Conservation (phyloP, 805 yeast genomes). For the Candida corydali region DNA sequence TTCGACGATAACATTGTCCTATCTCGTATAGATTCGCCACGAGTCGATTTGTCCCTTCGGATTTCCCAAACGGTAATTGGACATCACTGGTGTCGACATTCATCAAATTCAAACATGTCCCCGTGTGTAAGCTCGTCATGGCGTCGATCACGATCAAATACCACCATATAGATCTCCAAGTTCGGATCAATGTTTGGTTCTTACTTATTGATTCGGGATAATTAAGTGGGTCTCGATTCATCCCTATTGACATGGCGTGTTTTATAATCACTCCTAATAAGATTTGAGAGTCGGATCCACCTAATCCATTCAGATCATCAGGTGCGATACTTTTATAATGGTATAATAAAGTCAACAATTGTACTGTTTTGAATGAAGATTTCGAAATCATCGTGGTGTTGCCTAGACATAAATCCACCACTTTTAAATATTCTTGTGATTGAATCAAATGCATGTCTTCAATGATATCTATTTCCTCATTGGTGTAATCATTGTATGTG, state of each 20-base stretch:
- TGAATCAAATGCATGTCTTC: slow-evolving; percentile 26
- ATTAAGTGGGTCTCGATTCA: slow-evolving; percentile 36
- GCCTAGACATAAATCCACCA: slow-evolving; percentile 31
- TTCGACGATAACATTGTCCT: slow-evolving; percentile 24
- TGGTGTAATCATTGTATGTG: slow-evolving; percentile 20
- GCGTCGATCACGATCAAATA: slow-evolving; percentile 30
- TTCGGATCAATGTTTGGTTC: slow-evolving; percentile 18
- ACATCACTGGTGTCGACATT: slow-evolving; percentile 31
- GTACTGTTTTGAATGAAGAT: slow-evolving; percentile 34
- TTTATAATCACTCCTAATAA: slow-evolving; percentile 32
- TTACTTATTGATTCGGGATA: slow-evolving; percentile 30
- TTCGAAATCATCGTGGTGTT: slow-evolving; percentile 26
- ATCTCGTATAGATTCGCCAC: slow-evolving; percentile 15
- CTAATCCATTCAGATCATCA: slow-evolving; percentile 38
- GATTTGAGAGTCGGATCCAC: slow-evolving; percentile 36
- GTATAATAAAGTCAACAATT: slow-evolving; percentile 27
- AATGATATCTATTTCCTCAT: slow-evolving; percentile 23
- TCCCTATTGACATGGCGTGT: slow-evolving; percentile 38
- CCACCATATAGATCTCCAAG: slow-evolving; percentile 38
- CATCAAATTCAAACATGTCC: slow-evolving; percentile 25
- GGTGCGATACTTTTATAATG: slow-evolving; percentile 37
- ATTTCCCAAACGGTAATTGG: slow-evolving; percentile 18
- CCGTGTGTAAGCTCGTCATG: slow-evolving; percentile 26
- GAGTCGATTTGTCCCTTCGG: slow-evolving; percentile 14
- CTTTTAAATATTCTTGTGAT: slow-evolving; percentile 24